These are phyloP conservation scores for Saccharomycopsis guyanensis DNA, from an alignment of 805 yeast species.

Conservation along the genomic window DNA sequence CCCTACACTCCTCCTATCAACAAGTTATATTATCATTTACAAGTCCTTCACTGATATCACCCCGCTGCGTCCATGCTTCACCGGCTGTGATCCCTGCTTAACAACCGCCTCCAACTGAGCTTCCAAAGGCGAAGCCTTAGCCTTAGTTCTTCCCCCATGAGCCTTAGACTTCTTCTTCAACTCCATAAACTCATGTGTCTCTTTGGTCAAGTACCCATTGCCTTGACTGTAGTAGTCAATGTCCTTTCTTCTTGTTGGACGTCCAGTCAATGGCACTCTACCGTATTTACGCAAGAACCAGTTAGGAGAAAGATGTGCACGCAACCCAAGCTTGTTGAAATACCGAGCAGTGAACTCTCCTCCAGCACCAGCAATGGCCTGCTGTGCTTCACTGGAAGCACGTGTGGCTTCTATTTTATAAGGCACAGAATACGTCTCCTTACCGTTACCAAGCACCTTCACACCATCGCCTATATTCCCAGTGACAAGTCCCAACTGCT, in stretches of 20 bases:
- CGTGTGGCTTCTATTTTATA: slow-evolving; percentile 73
- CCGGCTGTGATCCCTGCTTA: not conserved
- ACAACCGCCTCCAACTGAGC: slow-evolving; percentile 9
- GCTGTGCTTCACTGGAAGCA: slow-evolving; percentile 71
- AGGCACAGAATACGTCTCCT: slow-evolving; percentile 37
- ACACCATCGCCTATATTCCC: slow-evolving; percentile 76
- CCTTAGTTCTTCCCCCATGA: not conserved
- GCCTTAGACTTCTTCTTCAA: slow-evolving; percentile 1
- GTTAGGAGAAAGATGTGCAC: slow-evolving; percentile 72
- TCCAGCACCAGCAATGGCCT: slow-evolving; percentile 62
- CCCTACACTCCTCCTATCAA: too few species aligned
- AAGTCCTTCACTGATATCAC: slow-evolving; percentile 11
- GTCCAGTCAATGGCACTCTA: slow-evolving; percentile 73
- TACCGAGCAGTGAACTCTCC: slow-evolving; percentile 70
- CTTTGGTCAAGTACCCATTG: slow-evolving; percentile 64
- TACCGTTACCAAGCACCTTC: slow-evolving; percentile 66
- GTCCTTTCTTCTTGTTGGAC: slow-evolving; percentile 78
- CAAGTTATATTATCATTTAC: too few species aligned
- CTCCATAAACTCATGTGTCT: slow-evolving; percentile 18
- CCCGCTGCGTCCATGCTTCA: slow-evolving; percentile 3
- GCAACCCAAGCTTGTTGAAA: slow-evolving; percentile 56
- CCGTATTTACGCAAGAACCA: slow-evolving; percentile 64
- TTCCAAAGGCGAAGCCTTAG: slow-evolving; percentile 11
- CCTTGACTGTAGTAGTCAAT: slow-evolving; percentile 69
- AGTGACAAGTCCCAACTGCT: slow-evolving; percentile 60